These are phyloP conservation scores for Moesziomyces sp. DNA, from an alignment of 1,284 basidiomycete species.

Conservation along the genomic window DNA sequence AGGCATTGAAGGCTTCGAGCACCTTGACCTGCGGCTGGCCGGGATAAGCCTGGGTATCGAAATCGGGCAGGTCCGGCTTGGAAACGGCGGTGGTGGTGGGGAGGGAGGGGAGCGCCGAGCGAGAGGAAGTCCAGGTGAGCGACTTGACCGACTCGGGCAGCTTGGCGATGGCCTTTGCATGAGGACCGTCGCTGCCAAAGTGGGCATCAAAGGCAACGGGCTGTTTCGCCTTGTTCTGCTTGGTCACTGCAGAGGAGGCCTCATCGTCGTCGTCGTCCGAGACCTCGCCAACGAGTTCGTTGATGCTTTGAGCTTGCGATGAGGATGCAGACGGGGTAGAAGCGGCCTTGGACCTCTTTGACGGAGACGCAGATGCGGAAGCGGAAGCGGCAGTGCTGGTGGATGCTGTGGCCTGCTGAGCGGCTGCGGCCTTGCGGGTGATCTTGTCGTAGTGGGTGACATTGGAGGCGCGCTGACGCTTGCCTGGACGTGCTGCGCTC, in stretches of 20 bases:
- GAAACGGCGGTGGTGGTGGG: conserved; percentile 34
- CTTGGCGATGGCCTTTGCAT: conserved; percentile 36
- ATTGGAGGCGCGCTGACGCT: conserved; percentile 68
- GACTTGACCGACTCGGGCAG: conserved; percentile 33
- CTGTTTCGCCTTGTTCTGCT: conserved; percentile 27
- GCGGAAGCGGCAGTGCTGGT: conserved; percentile 16
- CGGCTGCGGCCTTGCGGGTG: conserved; percentile 30
- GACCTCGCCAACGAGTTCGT: conserved; percentile 29
- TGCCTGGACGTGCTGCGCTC: conserved; percentile 74
- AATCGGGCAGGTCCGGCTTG: conserved; percentile 15
- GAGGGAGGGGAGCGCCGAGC: conserved; percentile 23
- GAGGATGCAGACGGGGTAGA: not conserved
- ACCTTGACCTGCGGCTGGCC: conserved; percentile 54
- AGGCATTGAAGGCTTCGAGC: conserved; percentile 46
- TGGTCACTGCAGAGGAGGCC: conserved; percentile 5
- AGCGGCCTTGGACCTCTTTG: conserved; percentile 15
- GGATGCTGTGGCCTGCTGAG: conserved; percentile 40
- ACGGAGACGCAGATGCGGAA: conserved; percentile 22
- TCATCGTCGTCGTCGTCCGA: conserved; percentile 39
- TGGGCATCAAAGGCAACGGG: conserved; percentile 46
- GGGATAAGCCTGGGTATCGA: conserved; percentile 18
- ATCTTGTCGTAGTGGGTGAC: conserved; percentile 43
- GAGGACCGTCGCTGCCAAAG: conserved; percentile 50
- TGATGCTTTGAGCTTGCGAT: conserved; percentile 9
- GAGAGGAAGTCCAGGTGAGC: conserved; percentile 30